Evolutionary conservation across 768 basidiomycete genomes (phyloP).

Genomic region (Rhodotorula taiwanensis): DNA sequence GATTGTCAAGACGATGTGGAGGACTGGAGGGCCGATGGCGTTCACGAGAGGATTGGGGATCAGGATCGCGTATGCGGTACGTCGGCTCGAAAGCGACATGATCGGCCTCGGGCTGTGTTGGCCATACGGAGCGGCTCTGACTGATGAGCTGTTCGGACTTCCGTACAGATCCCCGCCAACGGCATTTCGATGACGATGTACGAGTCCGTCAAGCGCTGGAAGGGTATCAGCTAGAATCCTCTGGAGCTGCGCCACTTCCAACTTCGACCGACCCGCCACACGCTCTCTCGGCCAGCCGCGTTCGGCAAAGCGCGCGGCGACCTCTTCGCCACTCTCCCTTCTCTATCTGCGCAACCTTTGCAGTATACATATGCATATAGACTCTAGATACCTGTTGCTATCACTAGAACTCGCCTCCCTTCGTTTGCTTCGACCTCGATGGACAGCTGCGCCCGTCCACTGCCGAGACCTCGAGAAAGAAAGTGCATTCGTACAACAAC

Average conservation of each 20-base stretch:
- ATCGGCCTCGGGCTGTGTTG: too few species aligned
- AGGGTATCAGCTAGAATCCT: slow-evolving; percentile 24
- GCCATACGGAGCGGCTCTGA: not conserved
- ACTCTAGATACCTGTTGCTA: not conserved
- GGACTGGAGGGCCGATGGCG: slow-evolving; percentile 27
- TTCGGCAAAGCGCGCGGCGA: not conserved
- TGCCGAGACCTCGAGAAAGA: too few species aligned
- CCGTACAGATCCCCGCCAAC: slow-evolving; percentile 34
- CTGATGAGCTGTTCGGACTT: too few species aligned
- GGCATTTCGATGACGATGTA: slow-evolving; percentile 36
- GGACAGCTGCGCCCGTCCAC: too few species aligned
- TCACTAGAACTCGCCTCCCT: too few species aligned
- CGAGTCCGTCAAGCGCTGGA: slow-evolving; percentile 35
- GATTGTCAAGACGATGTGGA: slow-evolving; percentile 29
- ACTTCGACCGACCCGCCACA: not conserved
- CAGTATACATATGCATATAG: slow-evolving; percentile 4
- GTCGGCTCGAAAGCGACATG: not conserved
- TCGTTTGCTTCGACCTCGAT: too few species aligned
- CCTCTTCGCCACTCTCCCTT: too few species aligned
- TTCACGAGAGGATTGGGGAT: slow-evolving; percentile 36
- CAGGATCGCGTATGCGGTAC: slow-evolving; percentile 35
- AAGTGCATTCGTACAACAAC: too few species aligned
- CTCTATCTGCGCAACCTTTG: too few species aligned
- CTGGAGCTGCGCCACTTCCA: too few species aligned
- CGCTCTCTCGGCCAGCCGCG: not conserved